Percentiles rank a stretch among this genome's conserved stretches.
These are phyloP conservation scores for Xylaria telfairii DNA, from an alignment of 495 filamentous ascomycete species.

Conservation along the genomic window DNA sequence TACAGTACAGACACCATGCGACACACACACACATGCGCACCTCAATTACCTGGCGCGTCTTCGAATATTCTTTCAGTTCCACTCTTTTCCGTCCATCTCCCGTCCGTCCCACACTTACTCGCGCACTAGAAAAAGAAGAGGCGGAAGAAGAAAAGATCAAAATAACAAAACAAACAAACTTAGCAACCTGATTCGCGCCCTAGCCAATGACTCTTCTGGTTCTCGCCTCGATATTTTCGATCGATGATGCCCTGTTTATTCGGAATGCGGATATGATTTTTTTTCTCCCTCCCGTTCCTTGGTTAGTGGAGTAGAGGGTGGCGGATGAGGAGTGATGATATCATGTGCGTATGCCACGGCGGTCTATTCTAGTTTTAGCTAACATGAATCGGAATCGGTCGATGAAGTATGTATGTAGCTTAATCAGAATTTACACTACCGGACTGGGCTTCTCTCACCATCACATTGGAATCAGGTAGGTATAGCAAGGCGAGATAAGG, in stretches of 20 bases:
- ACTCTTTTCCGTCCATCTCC: neutral
- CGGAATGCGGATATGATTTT: too few species aligned
- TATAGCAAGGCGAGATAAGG: neutral
- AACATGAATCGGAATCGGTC: neutral
- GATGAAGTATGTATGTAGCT: neutral
- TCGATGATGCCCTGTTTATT: too few species aligned
- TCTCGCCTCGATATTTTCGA: too few species aligned
- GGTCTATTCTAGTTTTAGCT: neutral
- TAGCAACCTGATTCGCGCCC: too few species aligned
- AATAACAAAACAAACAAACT: too few species aligned
- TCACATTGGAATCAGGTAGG: neutral
- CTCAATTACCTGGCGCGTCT: neutral
- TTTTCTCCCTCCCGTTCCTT: too few species aligned
- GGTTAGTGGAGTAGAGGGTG: neutral
- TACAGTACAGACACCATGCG: neutral
- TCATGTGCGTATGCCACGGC: constrained; percentile 1
- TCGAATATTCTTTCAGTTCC: neutral
- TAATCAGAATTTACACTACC: neutral
- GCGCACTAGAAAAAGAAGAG: too few species aligned
- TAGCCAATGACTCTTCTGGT: too few species aligned
- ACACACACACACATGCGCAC: neutral
- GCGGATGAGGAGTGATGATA: neutral
- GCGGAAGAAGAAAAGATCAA: too few species aligned
- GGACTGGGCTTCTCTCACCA: neutral
- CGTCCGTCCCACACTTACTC: neutral